Base-by-base conservation (phyloP, 2,329 filamentous ascomycete genomes). In the Epicoccum sorghinum region DNA sequence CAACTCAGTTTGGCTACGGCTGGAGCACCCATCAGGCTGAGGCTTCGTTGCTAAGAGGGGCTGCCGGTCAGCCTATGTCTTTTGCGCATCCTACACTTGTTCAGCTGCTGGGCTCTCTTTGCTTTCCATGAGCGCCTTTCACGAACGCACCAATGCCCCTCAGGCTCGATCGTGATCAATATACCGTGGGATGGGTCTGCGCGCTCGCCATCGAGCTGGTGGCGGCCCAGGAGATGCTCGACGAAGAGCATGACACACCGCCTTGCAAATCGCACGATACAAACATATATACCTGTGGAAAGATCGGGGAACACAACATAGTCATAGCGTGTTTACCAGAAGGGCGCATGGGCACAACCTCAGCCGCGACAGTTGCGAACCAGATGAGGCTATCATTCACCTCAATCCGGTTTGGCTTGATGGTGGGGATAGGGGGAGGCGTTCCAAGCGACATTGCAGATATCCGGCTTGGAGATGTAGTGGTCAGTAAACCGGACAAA, bases 391-490 rank as follows among this genome's bases (percentile, higher is more conserved):
- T 8, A 3, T 5, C 40, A 3, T 42, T 42, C 25, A 22, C 13
- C 18, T 9, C n/a, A 5, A 22, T 30, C n/a, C 40, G 40, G 1
- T 42, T 42, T 6, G 40, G 40, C 7, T 8, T 42, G 25, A 43
- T 43, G 40, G 27, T 29, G 6, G 27, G 27, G 6, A 29, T 29
- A 7, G 27, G 27, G 9, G 27, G 27, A 25, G 66, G 66, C 22
- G 64, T 66, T n/a, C 61, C 64, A 4, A 59, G 7, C n/a, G 38
- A 18, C 4, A 47, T 55, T 3, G 32, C 39, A 36, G 66, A 68
- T 37, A 58, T 67, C 10, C 57, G 66, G 25, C 63, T 68, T 14
- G 66, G 66, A 8, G 66, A 68, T 22, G 61, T 68, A 13, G 64
- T 66, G 22, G 59, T 67, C 8, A 64, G 60, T 57, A 44, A 60